Evolutionary conservation across 164 flowering plant genomes (phyloP), one percentile per base, ranked within the genome.

Genomic region (Vitis riparia): DNA sequence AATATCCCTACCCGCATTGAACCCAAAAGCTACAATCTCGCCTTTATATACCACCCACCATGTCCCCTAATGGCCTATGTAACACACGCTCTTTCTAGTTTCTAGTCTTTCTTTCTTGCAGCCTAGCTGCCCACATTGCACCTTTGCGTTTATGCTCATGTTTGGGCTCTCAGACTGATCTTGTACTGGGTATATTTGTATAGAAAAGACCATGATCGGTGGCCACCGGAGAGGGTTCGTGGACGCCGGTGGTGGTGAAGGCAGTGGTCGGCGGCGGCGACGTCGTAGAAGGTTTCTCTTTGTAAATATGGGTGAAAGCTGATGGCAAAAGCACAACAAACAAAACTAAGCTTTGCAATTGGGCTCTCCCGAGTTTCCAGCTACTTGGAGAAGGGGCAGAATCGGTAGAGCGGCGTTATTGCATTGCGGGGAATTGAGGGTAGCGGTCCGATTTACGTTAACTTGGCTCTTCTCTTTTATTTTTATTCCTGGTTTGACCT

Each of bases 341-440:
- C 37, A 50, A 62, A 50, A 44, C 47, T 63, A 71, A 67, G 84
- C 87, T 72, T 68, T 88, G 91, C 91, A 84, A 83, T 85, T 73
- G 55, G 69, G 78, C 87, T 87, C 90, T 87, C 89, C 84, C 59
- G 76, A 75, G 67, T 68, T 77, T 84, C 84, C 83, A 68, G 75
- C 70, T 68, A 29, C 1, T 9, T 12, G 2, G 13, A 8, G 49
- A 68, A 56, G 61, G 73, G 53, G 82, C 80, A 86, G 87, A 83
- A 68, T 77, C 70, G 81, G 89, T 85, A 86, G 85, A 87, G 85
- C 79, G 78, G 44, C 59, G 82, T 76, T 68, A 63, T 85, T 90
- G 94, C 91, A 85, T 73, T 70, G 87, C 86, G 89, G 94, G 94
- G 94, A 86, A 90, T 85, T 78, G 90, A 86, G 88, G 89, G 88